phyloP scores from a whole-genome alignment of 2,329 filamentous ascomycete species.

The Catunica adiposa region DNA sequence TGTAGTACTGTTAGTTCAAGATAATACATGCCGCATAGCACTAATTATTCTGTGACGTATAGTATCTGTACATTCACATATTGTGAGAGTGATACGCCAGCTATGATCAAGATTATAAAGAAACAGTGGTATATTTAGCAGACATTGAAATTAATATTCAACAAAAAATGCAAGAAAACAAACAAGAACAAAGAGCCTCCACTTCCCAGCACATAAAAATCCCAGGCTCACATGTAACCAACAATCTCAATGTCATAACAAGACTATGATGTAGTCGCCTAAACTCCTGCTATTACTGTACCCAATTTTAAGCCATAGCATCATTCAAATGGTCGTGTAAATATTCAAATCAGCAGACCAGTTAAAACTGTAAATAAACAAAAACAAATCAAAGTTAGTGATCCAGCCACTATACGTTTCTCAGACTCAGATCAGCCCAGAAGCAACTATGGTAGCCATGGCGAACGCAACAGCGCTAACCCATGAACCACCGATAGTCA shows the following conservation, averaged over 20 bases:
- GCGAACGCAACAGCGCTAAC: slow-evolving; percentile 2
- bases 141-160: too few relatives aligned
- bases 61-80: too few relatives aligned
- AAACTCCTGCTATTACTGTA: not conserved
- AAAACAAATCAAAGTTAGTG: not conserved
- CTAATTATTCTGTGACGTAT: too few relatives aligned
- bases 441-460: not conserved
- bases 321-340: too few relatives aligned
- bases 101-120: too few relatives aligned
- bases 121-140: too few relatives aligned
- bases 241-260: not conserved
- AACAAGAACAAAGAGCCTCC: not conserved
- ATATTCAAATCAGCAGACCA: not conserved
- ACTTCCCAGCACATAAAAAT: not conserved
- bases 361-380: not conserved
- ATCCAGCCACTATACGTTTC: not conserved
- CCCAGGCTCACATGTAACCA: not conserved
- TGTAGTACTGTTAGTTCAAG: too few relatives aligned
- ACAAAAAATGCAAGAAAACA: not conserved
- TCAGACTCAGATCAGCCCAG: not conserved
- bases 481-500: not conserved
- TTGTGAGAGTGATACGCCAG: too few relatives aligned
- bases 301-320: not conserved
- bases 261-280: too few relatives aligned
- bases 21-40: too few relatives aligned